Percentiles rank a stretch among this genome's conserved stretches.
Conservation (phyloP, 2,329 filamentous ascomycete species). For the Fusarium nurragi region DNA sequence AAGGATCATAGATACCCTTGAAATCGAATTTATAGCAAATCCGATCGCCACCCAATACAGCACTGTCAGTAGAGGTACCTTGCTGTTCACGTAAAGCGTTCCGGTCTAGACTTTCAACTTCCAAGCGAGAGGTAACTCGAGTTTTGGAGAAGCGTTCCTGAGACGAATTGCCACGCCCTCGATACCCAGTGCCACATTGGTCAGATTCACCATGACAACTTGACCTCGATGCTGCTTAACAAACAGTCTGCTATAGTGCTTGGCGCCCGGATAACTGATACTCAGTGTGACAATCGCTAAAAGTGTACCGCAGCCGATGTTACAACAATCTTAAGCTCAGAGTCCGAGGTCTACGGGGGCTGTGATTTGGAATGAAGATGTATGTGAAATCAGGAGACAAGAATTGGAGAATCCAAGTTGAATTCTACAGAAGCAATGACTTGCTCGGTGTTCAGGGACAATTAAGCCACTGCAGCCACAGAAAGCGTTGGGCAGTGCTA, state of each 20-base stretch:
- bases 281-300: slow-evolving; percentile 23
- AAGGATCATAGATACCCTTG: slow-evolving; percentile 18
- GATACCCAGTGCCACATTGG: slow-evolving; percentile 12
- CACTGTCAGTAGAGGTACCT: neutral
- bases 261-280: slow-evolving; percentile 13
- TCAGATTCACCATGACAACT: neutral
- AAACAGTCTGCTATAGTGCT: slow-evolving; percentile 1
- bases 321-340: slow-evolving; percentile 12
- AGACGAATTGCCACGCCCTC: slow-evolving; percentile 24
- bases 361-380: neutral
- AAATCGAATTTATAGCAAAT: slow-evolving; percentile 13
- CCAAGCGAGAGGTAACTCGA: neutral
- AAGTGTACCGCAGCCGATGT: slow-evolving; percentile 9
- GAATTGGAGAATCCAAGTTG: too few relatives aligned
- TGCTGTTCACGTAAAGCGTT: neutral
- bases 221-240: neutral
- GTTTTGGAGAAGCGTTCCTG: neutral
- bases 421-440: neutral
- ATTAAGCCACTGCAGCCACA: slow-evolving; percentile 6
- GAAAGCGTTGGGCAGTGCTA: neutral
- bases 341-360: neutral
- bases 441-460: neutral
- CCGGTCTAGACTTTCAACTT: neutral
- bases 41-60: neutral
- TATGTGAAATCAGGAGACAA: neutral